phyloP scores from a whole-genome alignment of 2,329 filamentous ascomycete genomes.

The Coniella lustricola region DNA sequence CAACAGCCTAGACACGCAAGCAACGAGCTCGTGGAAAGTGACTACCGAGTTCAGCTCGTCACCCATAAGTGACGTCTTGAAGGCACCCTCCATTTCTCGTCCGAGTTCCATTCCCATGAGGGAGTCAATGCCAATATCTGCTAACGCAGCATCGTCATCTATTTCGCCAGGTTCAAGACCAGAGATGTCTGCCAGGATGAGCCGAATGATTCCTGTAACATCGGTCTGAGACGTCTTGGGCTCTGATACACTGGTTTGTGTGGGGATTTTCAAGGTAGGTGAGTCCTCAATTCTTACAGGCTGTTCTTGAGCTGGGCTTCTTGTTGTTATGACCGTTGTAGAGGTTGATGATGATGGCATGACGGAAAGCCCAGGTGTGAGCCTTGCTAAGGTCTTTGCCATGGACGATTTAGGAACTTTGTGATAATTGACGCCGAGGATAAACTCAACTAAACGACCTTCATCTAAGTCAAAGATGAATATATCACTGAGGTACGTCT shows the following conservation, averaged over 20 bases:
- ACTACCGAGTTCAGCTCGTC: neutral
- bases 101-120: slow-evolving; percentile 42
- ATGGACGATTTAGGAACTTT: no score
- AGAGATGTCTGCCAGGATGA: neutral
- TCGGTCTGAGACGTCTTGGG: neutral
- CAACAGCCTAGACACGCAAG: neutral
- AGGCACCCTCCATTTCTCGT: slow-evolving; percentile 32
- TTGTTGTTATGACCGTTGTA: no score
- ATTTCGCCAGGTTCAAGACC: slow-evolving; percentile 29
- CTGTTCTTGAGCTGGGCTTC: no score
- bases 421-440: slow-evolving; percentile 27
- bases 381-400: no score
- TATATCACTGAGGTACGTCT: slow-evolving; percentile 25
- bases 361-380: no score
- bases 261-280: neutral
- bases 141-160: slow-evolving; percentile 28
- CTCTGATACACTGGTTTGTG: no score
- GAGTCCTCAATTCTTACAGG: neutral
- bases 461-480: slow-evolving; percentile 27
- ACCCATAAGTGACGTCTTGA: slow-evolving; percentile 24
- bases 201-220: neutral
- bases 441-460: slow-evolving; percentile 25
- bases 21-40: slow-evolving; percentile 3
- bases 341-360: no score
- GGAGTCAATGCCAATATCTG: slow-evolving; percentile 42